Conservation (phyloP, 2,329 filamentous ascomycete species). For the Helicocarpus griseus region DNA sequence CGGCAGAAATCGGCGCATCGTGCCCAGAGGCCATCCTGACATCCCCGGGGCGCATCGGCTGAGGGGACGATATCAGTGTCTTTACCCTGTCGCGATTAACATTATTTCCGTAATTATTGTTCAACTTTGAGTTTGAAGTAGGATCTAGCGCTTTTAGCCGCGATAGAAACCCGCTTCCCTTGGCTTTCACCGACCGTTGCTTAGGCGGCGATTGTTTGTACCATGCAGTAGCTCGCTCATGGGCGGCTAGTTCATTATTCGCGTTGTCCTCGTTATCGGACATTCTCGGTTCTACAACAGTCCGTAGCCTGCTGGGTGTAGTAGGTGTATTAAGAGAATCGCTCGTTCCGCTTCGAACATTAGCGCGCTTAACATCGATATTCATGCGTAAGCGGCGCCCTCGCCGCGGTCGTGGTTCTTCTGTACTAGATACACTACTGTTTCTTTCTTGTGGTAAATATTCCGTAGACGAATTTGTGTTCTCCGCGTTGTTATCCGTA, state of each 20-base stretch:
- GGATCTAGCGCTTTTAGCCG: slow-evolving; percentile 7
- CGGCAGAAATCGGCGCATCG: slow-evolving; percentile 71
- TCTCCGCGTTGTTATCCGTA: not conserved
- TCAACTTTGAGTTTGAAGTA: slow-evolving; percentile 2
- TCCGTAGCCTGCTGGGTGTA: not conserved
- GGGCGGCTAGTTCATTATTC: slow-evolving; percentile 10
- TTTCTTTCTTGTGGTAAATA: not conserved
- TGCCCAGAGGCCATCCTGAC: slow-evolving; percentile 39
- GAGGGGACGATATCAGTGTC: slow-evolving; percentile 16
- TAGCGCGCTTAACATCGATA: not conserved
- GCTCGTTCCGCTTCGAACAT: not conserved
- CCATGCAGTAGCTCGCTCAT: slow-evolving; percentile 7
- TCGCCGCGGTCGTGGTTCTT: not conserved
- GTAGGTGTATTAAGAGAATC: not conserved
- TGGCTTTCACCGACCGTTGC: slow-evolving; percentile 6
- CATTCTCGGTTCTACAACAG: not conserved
- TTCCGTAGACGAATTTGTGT: not conserved
- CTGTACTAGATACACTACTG: not conserved
- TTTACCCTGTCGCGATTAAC: slow-evolving; percentile 13
- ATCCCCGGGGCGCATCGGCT: slow-evolving; percentile 10
- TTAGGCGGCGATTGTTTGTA: slow-evolving; percentile 1
- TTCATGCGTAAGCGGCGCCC: not conserved
- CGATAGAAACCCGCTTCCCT: slow-evolving; percentile 9
- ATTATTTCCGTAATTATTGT: not conserved
- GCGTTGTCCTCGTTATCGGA: slow-evolving; percentile 5